Base-by-base conservation (phyloP, 306 rosid species). In the Arachis hypogaea region DNA sequence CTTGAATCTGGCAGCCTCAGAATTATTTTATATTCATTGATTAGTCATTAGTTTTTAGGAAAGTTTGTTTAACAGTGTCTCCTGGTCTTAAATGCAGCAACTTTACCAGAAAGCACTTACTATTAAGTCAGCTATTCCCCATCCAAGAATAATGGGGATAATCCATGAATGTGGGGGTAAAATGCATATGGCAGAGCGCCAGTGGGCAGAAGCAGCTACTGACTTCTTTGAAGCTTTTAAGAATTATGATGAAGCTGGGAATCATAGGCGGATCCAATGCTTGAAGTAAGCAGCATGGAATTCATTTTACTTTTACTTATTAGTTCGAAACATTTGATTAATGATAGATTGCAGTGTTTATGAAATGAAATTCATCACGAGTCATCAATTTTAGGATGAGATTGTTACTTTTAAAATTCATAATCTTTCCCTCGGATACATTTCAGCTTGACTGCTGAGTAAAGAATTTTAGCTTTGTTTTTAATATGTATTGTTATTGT, bases 121-220 rank as follows among this genome's bases (percentile, higher is more conserved):
- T 38, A 92, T 94, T 71, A 94, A 94, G 89, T 94, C 99, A 47
- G 99, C 99, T 41, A 94, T 94, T 75, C 99, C 97, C 78, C 97
- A 94, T 92, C 99, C 99, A 60, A 85, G 99, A 69, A 94, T 94
- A 58, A 94, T 94, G 97, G 99, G 99, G 49, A 94, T 94, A 72
- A 94, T 94, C 79, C 95, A 91, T 54, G 99, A 94, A 82, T 94
- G 97, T 69, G 99, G 99, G 70, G 99, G 99, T 57, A 94, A 94
- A 84, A 94, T 94, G 99, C 96, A 94, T 66, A 94, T 94, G 99
- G 93, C 97, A 29, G 99, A 94, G 91, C 95, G 97, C 66, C 99
- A 92, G 71, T 94, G 99, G 99, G 93, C 92, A 10, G 99, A 94
- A 38, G 99, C 97, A 9, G 97, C 99, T 11, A 94, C 99, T 0